Evolutionary conservation across 2,329 filamentous ascomycete species (phyloP).

Genomic region (Fusarium tuaranense): DNA sequence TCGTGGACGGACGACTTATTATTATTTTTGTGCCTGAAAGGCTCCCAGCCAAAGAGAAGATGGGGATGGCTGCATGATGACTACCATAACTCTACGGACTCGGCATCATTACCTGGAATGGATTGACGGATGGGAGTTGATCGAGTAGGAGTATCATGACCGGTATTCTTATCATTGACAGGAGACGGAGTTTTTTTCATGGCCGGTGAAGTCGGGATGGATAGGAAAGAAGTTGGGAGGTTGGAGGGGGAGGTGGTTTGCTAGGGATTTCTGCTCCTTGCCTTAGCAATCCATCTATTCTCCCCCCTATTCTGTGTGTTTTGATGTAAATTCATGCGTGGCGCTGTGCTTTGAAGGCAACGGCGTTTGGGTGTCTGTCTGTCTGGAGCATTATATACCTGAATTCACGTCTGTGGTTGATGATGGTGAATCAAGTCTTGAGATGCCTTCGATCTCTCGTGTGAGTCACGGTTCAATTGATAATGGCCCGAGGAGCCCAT

Average conservation of each 20-base stretch:
- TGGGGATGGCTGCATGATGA: conserved; percentile 32
- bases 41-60: conserved; percentile 14
- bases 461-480: not conserved
- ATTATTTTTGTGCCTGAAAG: conserved; percentile 25
- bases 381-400: conserved; percentile 49
- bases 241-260: conserved; percentile 28
- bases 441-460: not conserved
- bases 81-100: conserved; percentile 26
- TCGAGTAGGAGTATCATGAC: conserved; percentile 30
- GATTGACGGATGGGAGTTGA: conserved; percentile 35
- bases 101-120: conserved; percentile 36
- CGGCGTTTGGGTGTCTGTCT: conserved; percentile 50
- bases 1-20: conserved; percentile 4
- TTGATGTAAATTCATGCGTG: conserved; percentile 30
- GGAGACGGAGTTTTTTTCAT: conserved; percentile 27
- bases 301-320: conserved; percentile 36
- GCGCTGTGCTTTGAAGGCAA: conserved; percentile 49
- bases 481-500: not conserved
- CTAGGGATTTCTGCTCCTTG: conserved; percentile 31
- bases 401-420: conserved; percentile 36
- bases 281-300: conserved; percentile 41
- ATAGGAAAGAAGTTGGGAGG: conserved; percentile 18
- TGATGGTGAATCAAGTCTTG: conserved; percentile 27
- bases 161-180: conserved; percentile 35
- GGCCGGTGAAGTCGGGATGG: conserved; percentile 16